phyloP scores from a whole-genome alignment of 306 rosid genomes.

The Inga laurina region DNA sequence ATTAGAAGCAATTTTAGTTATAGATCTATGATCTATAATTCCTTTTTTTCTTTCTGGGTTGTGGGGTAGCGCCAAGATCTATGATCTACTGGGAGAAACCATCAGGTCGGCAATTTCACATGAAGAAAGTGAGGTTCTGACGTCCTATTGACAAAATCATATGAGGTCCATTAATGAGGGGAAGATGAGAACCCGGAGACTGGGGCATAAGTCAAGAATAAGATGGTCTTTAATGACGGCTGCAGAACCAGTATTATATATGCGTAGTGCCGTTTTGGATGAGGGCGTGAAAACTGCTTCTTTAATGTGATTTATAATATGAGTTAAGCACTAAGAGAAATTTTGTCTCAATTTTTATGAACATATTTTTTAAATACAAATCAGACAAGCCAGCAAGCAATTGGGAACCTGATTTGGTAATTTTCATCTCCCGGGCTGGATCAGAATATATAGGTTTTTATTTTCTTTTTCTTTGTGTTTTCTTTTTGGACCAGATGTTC shows the following conservation, averaged over 20 bases:
- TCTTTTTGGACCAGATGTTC: not conserved
- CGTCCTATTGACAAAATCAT: not conserved
- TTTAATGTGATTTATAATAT: no score
- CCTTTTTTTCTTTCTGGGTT: not conserved
- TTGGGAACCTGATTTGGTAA: not conserved
- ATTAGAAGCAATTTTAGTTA: not conserved
- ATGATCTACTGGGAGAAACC: not conserved
- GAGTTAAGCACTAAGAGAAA: no score
- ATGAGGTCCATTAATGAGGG: not conserved
- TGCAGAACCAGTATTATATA: not conserved
- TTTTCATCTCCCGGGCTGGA: slow-evolving; percentile 2
- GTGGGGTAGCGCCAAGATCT: not conserved
- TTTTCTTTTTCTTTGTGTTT: not conserved
- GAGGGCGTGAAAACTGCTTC: no score
- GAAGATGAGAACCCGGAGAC: not conserved
- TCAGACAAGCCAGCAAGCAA: not conserved
- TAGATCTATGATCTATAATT: not conserved
- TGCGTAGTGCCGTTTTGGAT: not conserved
- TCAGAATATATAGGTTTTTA: not conserved
- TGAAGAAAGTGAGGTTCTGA: slow-evolving; percentile 19
- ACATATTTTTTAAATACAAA: no score
- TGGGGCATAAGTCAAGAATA: slow-evolving; percentile 36
- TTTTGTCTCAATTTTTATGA: no score
- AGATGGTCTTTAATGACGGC: not conserved
- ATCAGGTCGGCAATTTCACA: slow-evolving; percentile 27